Percentiles rank a stretch among this genome's conserved stretches.
These are phyloP conservation scores for Plasmodiophora brassicae DNA, from an alignment of 208 protist species.

Conservation along the genomic window DNA sequence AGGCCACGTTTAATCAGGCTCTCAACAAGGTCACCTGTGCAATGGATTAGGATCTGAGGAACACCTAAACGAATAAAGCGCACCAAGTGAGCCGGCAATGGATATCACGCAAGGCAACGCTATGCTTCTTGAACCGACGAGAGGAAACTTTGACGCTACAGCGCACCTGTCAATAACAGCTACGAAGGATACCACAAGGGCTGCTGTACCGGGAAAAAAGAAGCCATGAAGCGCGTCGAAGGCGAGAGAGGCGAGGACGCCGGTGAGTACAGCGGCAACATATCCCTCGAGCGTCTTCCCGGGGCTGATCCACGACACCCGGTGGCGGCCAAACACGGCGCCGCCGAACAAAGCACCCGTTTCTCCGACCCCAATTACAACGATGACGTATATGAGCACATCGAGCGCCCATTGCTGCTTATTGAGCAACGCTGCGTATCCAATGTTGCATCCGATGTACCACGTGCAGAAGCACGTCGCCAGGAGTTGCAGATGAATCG, in stretches of 20 bases:
- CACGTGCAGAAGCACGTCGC: not conserved
- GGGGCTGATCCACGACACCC: not conserved
- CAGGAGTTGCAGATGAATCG: not conserved
- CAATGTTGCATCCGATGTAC: not conserved
- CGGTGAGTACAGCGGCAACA: not conserved
- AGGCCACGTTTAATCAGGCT: not conserved
- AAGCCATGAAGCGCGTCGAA: not conserved
- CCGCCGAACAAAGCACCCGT: not conserved
- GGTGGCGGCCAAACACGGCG: not conserved
- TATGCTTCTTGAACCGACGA: not conserved
- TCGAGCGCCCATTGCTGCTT: not conserved
- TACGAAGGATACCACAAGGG: not conserved
- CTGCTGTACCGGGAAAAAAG: not conserved
- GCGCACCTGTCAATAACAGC: not conserved
- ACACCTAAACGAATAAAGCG: not conserved
- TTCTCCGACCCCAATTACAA: not conserved
- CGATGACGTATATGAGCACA: not conserved
- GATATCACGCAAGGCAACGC: not conserved
- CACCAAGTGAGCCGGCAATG: not conserved
- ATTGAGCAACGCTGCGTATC: not conserved
- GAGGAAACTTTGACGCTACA: not conserved
- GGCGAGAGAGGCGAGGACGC: not conserved
- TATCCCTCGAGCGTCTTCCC: slow-evolving; percentile 16
- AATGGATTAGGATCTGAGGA: not conserved
- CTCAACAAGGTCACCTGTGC: not conserved